Evolutionary conservation across 2,329 filamentous ascomycete species (phyloP).

Genomic region (Fusarium sulawesiense): DNA sequence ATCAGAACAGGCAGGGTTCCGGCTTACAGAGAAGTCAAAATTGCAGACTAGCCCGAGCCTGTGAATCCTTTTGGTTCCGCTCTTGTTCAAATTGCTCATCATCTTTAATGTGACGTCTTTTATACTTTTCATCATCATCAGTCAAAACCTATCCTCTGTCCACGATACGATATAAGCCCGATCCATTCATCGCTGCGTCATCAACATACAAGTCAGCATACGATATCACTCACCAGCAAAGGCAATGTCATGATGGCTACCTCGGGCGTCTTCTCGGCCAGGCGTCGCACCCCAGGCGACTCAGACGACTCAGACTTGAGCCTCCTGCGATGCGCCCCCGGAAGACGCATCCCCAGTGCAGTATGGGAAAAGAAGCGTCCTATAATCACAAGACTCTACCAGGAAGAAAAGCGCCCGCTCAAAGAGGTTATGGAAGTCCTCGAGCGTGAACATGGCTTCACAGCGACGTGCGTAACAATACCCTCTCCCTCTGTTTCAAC

Average conservation of each 20-base stretch:
- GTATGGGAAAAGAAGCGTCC: conserved; percentile 52
- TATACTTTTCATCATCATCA: neutral
- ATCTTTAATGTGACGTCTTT: conserved; percentile 19
- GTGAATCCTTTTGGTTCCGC: conserved; percentile 2
- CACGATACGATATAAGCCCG: neutral
- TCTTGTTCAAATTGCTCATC: neutral
- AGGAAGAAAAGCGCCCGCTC: conserved; percentile 55
- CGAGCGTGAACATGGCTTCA: conserved; percentile 52
- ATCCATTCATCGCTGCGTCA: neutral
- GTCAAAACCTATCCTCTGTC: neutral
- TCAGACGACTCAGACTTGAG: conserved; percentile 48
- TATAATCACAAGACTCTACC: conserved; percentile 54
- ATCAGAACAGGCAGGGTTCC: conserved; percentile 10
- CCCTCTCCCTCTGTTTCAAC: neutral
- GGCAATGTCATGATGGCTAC: conserved; percentile 39
- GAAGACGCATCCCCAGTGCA: conserved; percentile 50
- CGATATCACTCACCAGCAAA: neutral
- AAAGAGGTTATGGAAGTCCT: conserved; percentile 57
- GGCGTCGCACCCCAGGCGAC: conserved; percentile 43
- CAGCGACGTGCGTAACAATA: conserved; percentile 52
- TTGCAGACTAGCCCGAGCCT: neutral
- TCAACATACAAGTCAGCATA: neutral
- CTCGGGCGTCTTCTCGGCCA: conserved; percentile 38
- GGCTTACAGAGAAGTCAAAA: conserved; percentile 11
- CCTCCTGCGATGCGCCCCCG: conserved; percentile 39